Base-by-base conservation (phyloP, 805 yeast species). In the Wickerhamomyces pijperi region DNA sequence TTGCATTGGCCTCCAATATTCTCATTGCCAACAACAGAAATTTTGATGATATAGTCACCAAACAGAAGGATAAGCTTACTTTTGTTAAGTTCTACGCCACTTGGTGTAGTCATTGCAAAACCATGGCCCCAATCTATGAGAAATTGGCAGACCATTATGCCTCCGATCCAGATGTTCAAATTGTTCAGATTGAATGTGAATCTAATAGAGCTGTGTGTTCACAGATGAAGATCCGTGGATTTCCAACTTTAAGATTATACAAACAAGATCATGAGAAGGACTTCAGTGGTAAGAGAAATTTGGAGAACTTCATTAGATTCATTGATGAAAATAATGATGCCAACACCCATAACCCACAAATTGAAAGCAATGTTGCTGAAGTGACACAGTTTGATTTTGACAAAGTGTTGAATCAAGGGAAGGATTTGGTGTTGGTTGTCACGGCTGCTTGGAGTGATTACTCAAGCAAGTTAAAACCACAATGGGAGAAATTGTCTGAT, bases 101-200 rank as follows among this genome's bases (percentile, higher is more conserved):
- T 58, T 88, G 96, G 96, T 87, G 95, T 68, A 87, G 94, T 36
- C 95, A 87, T 70, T 86, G 96, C 70, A 85, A 85, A 70, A 84
- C 72, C 58, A 70, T 88, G 56, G 90, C 87, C 35, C 95, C 96
- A 51, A 70, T 68, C 42, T 86, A 79, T 68, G 94, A 83, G 53
- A 88, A 87, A 55, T 70, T 92, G 48, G 96, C 88, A 34, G 77
- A 66, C 32, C 53, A 78, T 36, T 83, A 72, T 64, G 67, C 67
- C 39, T 64, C 67, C 31, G 60, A 63, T 38, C 64, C 64, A 37
- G 68, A 76, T 55, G 82, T 90, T 39, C 63, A 78, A 34, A 67
- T 92, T 50, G 96, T 94, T 48, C 78, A 87, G 64, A 67, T 92
- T 39, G 96, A 92, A 62, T 94, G 90, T 61, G 82, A 94, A 40